Evolutionary conservation across 2,329 filamentous ascomycete genomes (phyloP), one percentile per base, ranked within the genome.

Genomic region (Colletotrichum sp.): DNA sequence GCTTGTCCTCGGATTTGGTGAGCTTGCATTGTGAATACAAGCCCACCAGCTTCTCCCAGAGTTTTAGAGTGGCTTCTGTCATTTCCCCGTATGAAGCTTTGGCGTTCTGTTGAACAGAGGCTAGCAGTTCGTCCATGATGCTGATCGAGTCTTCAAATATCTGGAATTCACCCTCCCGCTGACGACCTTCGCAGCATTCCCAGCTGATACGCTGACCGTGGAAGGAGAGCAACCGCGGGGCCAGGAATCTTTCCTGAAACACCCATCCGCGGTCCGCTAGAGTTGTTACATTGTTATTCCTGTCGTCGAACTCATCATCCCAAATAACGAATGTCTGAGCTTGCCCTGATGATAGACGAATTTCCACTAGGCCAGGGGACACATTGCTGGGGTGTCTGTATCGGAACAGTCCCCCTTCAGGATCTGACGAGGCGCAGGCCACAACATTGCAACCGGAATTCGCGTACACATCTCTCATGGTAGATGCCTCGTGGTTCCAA

Each of bases 231-330:
- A 48, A 48, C 2, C 44, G 44, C 2, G 44, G 44, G 9, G 44
- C 44, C 44, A 48, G 44, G 2, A 48, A 48, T 48, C 44, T 2
- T 22, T 48, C 44, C 44, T 48, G 44, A 22, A 48, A 48, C 2
- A 48, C 44, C 44, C 44, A 48, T 48, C 44, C 44, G n/a, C 44
- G 44, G 44, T 48, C n/a, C n/a, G n/a, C n/a, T n/a, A 48, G 44
- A 48, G 44, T 6, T 48, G 11, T 48, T 2, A 13, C 9, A 7
- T 0, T 3, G 11, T 0, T 2, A 11, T 5, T n/a, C 44, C 44
- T 48, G 9, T 1, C 0, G 3, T 6, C 2, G n/a, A 48, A 13
- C 2, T 2, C 0, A 48, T 11, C 19, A 48, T 48, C 44, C 3
- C 11, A 1, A 48, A 48, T 2, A 48, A 22, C 11, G 11, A 4